phyloP scores from a whole-genome alignment of 805 yeast genomes.

The Nakazawaea wickerhamii region DNA sequence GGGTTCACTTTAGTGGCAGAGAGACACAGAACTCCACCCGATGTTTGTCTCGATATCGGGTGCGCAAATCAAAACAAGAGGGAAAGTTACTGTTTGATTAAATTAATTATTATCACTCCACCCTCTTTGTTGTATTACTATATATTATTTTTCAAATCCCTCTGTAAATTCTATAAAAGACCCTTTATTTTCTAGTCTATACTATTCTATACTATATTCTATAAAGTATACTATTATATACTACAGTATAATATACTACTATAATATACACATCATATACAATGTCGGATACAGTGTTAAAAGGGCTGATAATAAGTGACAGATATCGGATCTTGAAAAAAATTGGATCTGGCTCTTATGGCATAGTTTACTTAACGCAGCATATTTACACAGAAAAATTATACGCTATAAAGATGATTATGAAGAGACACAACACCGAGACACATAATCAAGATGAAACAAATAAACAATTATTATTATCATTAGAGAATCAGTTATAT shows the following conservation, averaged over 20 bases:
- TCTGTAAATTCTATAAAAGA: too few relatives aligned
- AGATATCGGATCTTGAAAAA: constrained; percentile 40
- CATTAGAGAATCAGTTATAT: constrained; percentile 24
- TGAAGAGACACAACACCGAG: constrained; percentile 36
- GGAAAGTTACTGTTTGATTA: too few relatives aligned
- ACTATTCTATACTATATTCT: too few relatives aligned
- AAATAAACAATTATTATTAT: constrained; percentile 25
- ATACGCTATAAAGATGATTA: constrained; percentile 69
- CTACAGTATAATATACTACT: too few relatives aligned
- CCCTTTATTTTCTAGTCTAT: too few relatives aligned
- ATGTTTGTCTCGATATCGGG: too few relatives aligned
- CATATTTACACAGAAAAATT: constrained; percentile 44
- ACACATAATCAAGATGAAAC: constrained; percentile 14
- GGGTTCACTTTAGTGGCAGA: too few relatives aligned
- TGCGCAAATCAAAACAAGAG: too few relatives aligned
- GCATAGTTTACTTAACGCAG: constrained; percentile 66
- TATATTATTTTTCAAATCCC: too few relatives aligned
- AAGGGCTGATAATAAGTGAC: constrained; percentile 27
- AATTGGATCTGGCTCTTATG: constrained; percentile 84
- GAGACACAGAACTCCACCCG: too few relatives aligned
- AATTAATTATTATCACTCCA: neutral
- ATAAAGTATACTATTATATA: too few relatives aligned
- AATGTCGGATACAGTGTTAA: constrained; percentile 5
- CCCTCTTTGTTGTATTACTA: too few relatives aligned
- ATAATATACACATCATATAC: neutral